A percentile compares a stretch with the other conserved stretches of the same genome.
phyloP scores from a whole-genome alignment of 2,329 filamentous ascomycete genomes.

The Colletotrichum sp. region DNA sequence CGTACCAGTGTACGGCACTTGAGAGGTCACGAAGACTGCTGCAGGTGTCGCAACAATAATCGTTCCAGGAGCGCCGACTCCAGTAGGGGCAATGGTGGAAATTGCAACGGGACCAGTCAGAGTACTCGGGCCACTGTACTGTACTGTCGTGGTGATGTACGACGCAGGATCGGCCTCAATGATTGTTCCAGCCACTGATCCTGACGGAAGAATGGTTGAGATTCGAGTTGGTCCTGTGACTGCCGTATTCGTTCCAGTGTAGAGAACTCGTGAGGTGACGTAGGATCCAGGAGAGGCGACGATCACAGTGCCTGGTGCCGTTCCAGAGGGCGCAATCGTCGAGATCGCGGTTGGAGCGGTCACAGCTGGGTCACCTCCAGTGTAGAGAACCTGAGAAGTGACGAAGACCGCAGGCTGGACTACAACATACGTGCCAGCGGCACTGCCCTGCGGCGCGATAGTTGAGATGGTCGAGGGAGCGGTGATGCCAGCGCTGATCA shows the following conservation, averaged over 20 bases:
- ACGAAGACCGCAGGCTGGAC: neutral
- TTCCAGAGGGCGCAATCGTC: neutral
- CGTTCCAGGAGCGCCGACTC: neutral
- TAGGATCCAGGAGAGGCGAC: conserved; percentile 4
- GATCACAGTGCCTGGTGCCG: conserved; percentile 1
- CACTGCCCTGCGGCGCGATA: neutral
- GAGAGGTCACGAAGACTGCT: neutral
- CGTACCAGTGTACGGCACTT: neutral
- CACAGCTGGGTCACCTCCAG: neutral
- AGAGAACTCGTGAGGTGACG: conserved; percentile 5
- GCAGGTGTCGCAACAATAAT: neutral
- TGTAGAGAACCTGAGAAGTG: neutral
- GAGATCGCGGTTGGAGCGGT: neutral
- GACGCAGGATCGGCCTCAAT: neutral
- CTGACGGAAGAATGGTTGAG: conserved; percentile 9
- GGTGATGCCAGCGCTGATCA: neutral
- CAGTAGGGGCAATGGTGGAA: neutral
- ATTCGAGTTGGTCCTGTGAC: neutral
- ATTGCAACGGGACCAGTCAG: neutral
- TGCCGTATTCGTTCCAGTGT: conserved; percentile 3
- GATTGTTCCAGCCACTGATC: neutral
- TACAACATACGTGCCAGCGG: neutral
- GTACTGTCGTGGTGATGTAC: neutral
- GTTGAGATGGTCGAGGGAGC: neutral
- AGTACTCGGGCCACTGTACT: neutral